Conservation (phyloP, 164 flowering plant species). For the Cinnamomum micranthum region DNA sequence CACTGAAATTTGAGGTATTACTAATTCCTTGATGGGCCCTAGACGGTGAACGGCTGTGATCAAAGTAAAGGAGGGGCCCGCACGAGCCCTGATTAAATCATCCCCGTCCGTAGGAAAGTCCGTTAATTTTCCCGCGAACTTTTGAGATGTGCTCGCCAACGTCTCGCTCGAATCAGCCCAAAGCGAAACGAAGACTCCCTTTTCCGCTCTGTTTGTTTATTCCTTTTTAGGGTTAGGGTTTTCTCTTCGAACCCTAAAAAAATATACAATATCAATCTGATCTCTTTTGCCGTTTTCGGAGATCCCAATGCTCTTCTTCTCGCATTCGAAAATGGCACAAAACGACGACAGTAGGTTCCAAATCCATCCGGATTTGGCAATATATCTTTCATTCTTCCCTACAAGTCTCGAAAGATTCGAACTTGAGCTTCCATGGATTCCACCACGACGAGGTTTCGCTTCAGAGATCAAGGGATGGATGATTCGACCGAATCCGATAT, state of each 20-base stretch:
- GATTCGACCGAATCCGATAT: conserved; percentile 23
- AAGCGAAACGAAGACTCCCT: not conserved
- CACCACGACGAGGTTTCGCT: conserved; percentile 40
- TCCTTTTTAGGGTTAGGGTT: not conserved
- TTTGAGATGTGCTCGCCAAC: not conserved
- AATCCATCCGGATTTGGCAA: not conserved
- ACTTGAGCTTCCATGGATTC: not conserved
- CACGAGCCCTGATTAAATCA: no score
- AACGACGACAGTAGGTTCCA: conserved; percentile 4
- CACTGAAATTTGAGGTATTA: no score
- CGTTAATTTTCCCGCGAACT: not conserved
- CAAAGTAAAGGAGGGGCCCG: no score
- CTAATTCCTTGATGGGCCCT: no score
- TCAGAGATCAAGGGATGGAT: conserved; percentile 39
- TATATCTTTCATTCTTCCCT: not conserved
- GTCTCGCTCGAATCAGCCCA: not conserved
- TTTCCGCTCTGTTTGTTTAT: not conserved
- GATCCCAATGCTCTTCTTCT: not conserved
- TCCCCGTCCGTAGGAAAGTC: no score
- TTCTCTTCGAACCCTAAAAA: not conserved
- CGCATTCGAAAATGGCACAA: conserved; percentile 4
- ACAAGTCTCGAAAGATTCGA: not conserved
- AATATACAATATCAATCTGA: no score
- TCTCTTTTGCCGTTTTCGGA: not conserved
- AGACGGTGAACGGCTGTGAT: no score